Conservation (phyloP, 768 basidiomycete genomes). For the Kwoniella dejecticola region DNA sequence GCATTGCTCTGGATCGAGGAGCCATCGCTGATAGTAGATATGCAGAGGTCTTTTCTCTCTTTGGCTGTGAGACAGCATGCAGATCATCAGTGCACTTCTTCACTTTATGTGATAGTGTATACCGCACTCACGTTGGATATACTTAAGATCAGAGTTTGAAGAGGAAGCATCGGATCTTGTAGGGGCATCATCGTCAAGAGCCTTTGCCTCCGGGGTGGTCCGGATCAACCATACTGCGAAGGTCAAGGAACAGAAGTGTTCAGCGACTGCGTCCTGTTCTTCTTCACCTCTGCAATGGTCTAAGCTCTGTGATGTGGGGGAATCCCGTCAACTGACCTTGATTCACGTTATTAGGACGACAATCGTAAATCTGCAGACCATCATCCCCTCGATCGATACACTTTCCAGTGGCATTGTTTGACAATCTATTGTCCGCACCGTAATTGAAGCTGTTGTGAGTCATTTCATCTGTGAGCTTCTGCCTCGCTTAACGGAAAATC, state of each 20-base stretch:
- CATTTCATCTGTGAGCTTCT: background rate
- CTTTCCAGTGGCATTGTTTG: background rate
- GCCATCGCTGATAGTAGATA: background rate
- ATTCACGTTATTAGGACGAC: constrained; percentile 4
- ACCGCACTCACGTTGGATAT: background rate
- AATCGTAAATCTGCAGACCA: constrained; percentile 7
- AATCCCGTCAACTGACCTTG: constrained; percentile 2
- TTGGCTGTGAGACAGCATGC: background rate
- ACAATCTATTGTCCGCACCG: constrained; percentile 10
- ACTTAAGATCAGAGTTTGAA: background rate
- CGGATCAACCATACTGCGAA: constrained; percentile 9
- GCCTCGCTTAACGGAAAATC: too few species aligned
- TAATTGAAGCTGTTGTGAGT: background rate
- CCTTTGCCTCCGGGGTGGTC: background rate
- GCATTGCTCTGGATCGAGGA: background rate
- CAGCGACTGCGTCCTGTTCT: too few species aligned
- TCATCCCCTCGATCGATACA: constrained; percentile 8
- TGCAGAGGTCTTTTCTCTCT: constrained; percentile 4
- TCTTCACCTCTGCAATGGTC: background rate
- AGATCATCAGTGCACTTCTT: background rate
- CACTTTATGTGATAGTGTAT: background rate
- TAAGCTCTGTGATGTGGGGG: too few species aligned
- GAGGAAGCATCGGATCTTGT: background rate
- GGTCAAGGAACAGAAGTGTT: background rate
- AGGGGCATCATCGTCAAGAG: background rate